These are phyloP conservation scores for Aureobasidium leucospermi DNA, from an alignment of 2,329 filamentous ascomycete species.

Conservation along the genomic window DNA sequence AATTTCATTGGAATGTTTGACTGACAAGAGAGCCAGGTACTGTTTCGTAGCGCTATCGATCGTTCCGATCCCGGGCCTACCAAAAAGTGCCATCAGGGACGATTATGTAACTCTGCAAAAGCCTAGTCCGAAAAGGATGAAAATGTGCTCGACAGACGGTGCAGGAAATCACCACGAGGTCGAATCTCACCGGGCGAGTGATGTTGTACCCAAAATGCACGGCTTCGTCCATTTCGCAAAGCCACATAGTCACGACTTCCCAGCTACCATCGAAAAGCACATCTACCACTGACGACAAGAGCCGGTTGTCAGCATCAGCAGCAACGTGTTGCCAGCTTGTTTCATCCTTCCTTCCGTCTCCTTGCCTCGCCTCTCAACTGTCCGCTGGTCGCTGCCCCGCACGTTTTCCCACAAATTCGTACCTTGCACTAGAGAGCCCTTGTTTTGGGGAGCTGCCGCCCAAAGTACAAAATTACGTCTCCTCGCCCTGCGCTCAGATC, in stretches of 20 bases:
- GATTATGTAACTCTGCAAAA: constrained; percentile 8
- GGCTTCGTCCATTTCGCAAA: background rate
- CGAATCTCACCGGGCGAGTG: background rate
- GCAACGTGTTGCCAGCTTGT: background rate
- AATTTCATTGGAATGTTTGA: background rate
- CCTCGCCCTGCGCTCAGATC: constrained; percentile 7
- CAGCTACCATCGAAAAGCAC: background rate
- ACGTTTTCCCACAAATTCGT: constrained; percentile 1
- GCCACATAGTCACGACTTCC: constrained; percentile 1
- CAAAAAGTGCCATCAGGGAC: background rate
- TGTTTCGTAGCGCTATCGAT: background rate
- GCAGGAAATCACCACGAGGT: constrained; percentile 9
- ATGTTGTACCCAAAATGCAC: constrained; percentile 4
- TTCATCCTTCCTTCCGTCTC: background rate
- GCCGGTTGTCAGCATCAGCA: background rate
- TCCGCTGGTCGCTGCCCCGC: background rate
- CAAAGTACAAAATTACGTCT: constrained; percentile 12
- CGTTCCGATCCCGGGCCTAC: background rate
- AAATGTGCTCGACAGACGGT: constrained; percentile 12
- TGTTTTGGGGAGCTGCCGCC: background rate
- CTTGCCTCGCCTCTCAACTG: background rate
- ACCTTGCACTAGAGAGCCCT: background rate
- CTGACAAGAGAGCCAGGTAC: background rate
- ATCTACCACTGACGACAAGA: background rate
- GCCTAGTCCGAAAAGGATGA: constrained; percentile 9